These are phyloP conservation scores for Argentina anserina DNA, from an alignment of 306 rosid genomes.

Conservation along the genomic window DNA sequence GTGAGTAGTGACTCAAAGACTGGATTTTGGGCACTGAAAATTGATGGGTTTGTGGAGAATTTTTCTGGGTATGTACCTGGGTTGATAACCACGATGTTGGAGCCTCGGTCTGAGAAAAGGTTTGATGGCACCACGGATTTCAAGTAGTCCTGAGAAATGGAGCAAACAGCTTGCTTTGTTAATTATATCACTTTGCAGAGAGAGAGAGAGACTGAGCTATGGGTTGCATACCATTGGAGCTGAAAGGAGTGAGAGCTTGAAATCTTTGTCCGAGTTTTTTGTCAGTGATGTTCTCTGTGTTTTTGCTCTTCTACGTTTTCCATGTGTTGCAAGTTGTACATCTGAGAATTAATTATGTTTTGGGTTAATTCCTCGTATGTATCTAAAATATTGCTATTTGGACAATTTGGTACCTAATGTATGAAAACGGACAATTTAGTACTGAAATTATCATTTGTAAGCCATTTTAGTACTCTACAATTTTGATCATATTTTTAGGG, in stretches of 20 bases:
- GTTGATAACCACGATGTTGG: conserved; percentile 83
- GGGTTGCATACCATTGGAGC: conserved; percentile 17
- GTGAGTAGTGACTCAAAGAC: neutral
- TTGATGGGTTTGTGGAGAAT: conserved; percentile 14
- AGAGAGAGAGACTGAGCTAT: neutral
- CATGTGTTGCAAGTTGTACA: neutral
- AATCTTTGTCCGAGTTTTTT: neutral
- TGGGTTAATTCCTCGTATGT: too few species aligned
- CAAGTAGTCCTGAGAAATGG: conserved; percentile 69
- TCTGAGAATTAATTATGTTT: neutral
- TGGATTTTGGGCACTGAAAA: conserved; percentile 3
- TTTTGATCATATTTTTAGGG: too few species aligned
- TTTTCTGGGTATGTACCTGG: conserved; percentile 55
- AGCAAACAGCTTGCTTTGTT: conserved; percentile 2
- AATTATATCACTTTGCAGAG: neutral
- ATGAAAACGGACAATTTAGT: too few species aligned
- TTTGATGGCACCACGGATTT: conserved; percentile 92
- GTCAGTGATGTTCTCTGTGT: neutral
- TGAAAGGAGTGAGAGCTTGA: conserved; percentile 8
- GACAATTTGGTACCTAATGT: too few species aligned
- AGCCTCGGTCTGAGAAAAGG: conserved; percentile 77
- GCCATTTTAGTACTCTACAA: too few species aligned
- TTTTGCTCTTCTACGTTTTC: neutral
- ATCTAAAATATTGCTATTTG: too few species aligned
- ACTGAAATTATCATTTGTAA: too few species aligned